A percentile compares a stretch with the other conserved stretches of the same genome.
Conservation (phyloP, 2,329 filamentous ascomycete genomes). For the Colletotrichum salicis region DNA sequence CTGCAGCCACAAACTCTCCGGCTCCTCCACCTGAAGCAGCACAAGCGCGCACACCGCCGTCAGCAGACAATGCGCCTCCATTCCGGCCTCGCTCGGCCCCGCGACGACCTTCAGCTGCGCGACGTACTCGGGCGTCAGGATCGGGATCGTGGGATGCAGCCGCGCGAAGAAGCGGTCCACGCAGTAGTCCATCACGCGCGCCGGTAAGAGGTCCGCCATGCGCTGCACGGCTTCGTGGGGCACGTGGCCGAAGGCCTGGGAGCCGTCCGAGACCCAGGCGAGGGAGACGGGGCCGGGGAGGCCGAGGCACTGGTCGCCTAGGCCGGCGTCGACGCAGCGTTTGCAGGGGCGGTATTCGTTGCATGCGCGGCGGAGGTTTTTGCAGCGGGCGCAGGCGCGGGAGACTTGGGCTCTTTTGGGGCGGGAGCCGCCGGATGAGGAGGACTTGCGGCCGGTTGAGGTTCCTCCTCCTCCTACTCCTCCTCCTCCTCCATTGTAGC, state of each 20-base stretch:
- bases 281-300: conserved; percentile 33
- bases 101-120: conserved; percentile 42
- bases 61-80: conserved; percentile 50
- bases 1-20: conserved; percentile 44
- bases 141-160: conserved; percentile 55
- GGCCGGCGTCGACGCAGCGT: conserved; percentile 54
- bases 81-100: conserved; percentile 39
- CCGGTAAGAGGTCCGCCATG: conserved; percentile 47
- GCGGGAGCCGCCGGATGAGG: conserved; percentile 10
- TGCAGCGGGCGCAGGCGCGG: conserved; percentile 55
- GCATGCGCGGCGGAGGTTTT: conserved; percentile 54
- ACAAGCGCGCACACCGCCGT: conserved; percentile 54
- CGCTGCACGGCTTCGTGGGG: conserved; percentile 41
- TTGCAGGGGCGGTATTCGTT: conserved; percentile 56
- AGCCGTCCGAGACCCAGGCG: conserved; percentile 37
- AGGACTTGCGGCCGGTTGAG: conserved; percentile 13
- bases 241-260: conserved; percentile 39
- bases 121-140: conserved; percentile 52
- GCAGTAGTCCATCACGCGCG: conserved; percentile 50
- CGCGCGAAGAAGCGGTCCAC: conserved; percentile 51
- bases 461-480: no score
- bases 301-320: conserved; percentile 50
- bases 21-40: conserved; percentile 53
- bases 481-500: background rate
- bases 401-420: conserved; percentile 49